These are phyloP conservation scores for Biscogniauxia mediterranea DNA, from an alignment of 2,329 filamentous ascomycete genomes.

Conservation along the genomic window DNA sequence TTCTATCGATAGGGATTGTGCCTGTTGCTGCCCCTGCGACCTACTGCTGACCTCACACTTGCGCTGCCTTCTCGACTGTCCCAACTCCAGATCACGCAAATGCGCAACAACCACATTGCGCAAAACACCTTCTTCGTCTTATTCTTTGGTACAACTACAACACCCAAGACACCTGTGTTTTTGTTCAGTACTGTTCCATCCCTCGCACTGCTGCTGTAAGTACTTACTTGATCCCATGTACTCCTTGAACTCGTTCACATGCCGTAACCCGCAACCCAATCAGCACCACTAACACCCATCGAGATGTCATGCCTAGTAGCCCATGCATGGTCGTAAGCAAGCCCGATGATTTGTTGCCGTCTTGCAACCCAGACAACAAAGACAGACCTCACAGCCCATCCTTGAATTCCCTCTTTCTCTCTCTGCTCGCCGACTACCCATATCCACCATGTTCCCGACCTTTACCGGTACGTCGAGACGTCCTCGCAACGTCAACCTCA, in stretches of 20 bases:
- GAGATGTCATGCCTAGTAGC: not conserved
- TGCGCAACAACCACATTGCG: conserved; percentile 13
- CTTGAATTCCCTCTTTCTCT: no score
- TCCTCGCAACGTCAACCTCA: conserved; percentile 89
- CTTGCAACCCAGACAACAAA: not conserved
- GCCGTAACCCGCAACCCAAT: not conserved
- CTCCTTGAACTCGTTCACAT: no score
- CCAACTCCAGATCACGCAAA: conserved; percentile 6
- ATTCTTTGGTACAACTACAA: conserved; percentile 1
- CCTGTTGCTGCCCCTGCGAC: no score
- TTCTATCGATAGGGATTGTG: not conserved
- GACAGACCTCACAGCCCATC: not conserved
- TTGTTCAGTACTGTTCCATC: no score
- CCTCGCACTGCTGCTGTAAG: no score
- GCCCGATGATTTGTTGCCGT: not conserved
- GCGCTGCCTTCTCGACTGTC: not conserved
- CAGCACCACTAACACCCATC: not conserved
- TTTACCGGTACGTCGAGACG: conserved; percentile 87
- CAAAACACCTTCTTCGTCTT: conserved; percentile 7
- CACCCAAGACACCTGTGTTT: not conserved
- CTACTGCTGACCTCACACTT: not conserved
- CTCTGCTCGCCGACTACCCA: not conserved
- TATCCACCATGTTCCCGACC: conserved; percentile 73
- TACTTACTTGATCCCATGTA: not conserved
- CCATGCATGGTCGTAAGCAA: not conserved